Evolutionary conservation across 164 flowering plant species (phyloP).

Genomic region (Annona squamosa): DNA sequence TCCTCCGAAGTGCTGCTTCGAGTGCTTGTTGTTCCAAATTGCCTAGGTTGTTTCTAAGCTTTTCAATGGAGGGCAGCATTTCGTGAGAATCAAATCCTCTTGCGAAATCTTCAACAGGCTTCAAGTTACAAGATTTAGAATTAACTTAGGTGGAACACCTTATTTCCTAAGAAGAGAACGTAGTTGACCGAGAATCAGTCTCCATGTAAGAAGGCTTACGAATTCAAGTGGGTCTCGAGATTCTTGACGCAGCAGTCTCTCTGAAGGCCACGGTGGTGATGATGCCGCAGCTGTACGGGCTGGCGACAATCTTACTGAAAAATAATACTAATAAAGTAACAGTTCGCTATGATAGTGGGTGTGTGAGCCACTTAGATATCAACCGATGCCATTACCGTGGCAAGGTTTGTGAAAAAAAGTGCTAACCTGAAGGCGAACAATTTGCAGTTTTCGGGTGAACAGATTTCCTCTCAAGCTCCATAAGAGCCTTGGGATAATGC

Average conservation of each 20-base stretch:
- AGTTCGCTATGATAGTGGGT: not conserved
- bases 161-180: not conserved
- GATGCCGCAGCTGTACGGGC: slow-evolving; percentile 54
- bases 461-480: slow-evolving; percentile 47
- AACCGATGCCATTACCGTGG: not conserved
- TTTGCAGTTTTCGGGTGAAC: slow-evolving; percentile 27
- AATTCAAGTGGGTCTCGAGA: slow-evolving; percentile 23
- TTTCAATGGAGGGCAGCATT: slow-evolving; percentile 36
- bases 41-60: slow-evolving; percentile 20
- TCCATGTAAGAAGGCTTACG: slow-evolving; percentile 30
- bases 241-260: slow-evolving; percentile 3
- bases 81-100: slow-evolving; percentile 39
- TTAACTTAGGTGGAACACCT: not conserved
- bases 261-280: slow-evolving; percentile 33
- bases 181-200: not conserved
- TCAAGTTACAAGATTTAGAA: slow-evolving; percentile 17
- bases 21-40: slow-evolving; percentile 15
- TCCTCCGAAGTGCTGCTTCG: slow-evolving; percentile 15
- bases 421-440: slow-evolving; percentile 56
- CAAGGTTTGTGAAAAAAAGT: slow-evolving; percentile 5
- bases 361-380: not conserved
- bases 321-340: not conserved
- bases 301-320: slow-evolving; percentile 35
- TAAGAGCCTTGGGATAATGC: slow-evolving; percentile 52
- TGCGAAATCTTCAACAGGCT: slow-evolving; percentile 51